phyloP scores from a whole-genome alignment of 805 yeast species.

The Candida hungchunana region DNA sequence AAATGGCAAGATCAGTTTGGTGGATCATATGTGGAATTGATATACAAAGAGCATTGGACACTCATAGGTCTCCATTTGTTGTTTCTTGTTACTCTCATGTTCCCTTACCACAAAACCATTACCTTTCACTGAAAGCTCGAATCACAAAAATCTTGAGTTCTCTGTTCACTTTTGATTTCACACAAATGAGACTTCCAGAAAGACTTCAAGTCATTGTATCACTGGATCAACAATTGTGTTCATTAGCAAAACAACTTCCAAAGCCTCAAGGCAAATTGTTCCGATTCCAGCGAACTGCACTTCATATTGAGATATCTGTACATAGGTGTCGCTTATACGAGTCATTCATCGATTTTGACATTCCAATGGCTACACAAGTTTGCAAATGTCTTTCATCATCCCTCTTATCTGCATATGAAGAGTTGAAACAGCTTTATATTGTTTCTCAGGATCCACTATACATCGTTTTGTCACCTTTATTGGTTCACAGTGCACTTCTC shows the following conservation, averaged over 20 bases:
- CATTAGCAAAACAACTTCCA: neutral
- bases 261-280: slow-evolving; percentile 5
- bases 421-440: slow-evolving; percentile 10
- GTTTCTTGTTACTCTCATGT: slow-evolving; percentile 9
- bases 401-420: slow-evolving; percentile 8
- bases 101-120: slow-evolving; percentile 8
- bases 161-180: slow-evolving; percentile 7
- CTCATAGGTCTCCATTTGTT: slow-evolving; percentile 9
- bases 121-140: slow-evolving; percentile 4
- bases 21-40: slow-evolving; percentile 15
- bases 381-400: slow-evolving; percentile 2
- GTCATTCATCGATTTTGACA: slow-evolving; percentile 18
- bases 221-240: slow-evolving; percentile 4
- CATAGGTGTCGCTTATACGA: slow-evolving; percentile 19
- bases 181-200: neutral
- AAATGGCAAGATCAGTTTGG: slow-evolving; percentile 10
- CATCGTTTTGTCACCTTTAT: slow-evolving; percentile 8
- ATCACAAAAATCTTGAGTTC: slow-evolving; percentile 4
- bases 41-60: slow-evolving; percentile 10
- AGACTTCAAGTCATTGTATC: slow-evolving; percentile 4
- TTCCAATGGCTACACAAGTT: slow-evolving; percentile 8
- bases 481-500: slow-evolving; percentile 8
- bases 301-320: slow-evolving; percentile 7
- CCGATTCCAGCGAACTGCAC: slow-evolving; percentile 7
- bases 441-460: slow-evolving; percentile 16